Evolutionary conservation across 805 yeast genomes (phyloP).

Genomic region (Scheffersomyces ergatensis): DNA sequence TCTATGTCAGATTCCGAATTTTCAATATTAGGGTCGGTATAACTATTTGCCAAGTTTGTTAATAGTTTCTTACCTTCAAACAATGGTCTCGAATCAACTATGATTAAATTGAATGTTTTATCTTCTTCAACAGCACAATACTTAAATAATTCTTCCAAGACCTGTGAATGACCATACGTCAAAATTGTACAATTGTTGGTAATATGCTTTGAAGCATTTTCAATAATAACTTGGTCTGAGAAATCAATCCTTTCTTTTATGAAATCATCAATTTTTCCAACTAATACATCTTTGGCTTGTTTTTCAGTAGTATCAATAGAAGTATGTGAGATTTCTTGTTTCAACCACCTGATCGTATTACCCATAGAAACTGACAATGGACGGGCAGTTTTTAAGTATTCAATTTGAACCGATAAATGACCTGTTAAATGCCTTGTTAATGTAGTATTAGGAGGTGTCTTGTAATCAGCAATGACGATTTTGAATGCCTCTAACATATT

Average conservation of each 20-base stretch:
- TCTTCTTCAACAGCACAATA: constrained; percentile 59
- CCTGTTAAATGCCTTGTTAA: constrained; percentile 85
- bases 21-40: constrained; percentile 13
- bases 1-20: constrained; percentile 16
- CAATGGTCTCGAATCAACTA: constrained; percentile 90
- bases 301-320: constrained; percentile 69
- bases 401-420: constrained; percentile 89
- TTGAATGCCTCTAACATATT: constrained; percentile 86
- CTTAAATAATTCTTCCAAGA: constrained; percentile 70
- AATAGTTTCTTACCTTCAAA: constrained; percentile 89
- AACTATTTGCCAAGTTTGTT: constrained; percentile 51
- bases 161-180: constrained; percentile 87
- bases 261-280: constrained; percentile 72
- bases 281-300: constrained; percentile 63
- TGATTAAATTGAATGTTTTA: constrained; percentile 71
- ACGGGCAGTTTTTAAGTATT: constrained; percentile 83
- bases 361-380: constrained; percentile 96
- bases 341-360: constrained; percentile 94
- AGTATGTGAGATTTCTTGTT: constrained; percentile 84
- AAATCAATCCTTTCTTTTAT: constrained; percentile 81
- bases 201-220: constrained; percentile 75
- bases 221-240: constrained; percentile 79
- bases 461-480: constrained; percentile 72
- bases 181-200: constrained; percentile 73
- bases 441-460: constrained; percentile 82